A percentile compares a stretch with the other conserved stretches of the same genome.
These are phyloP conservation scores for Phyllosticta citribraziliensis DNA, from an alignment of 2,329 filamentous ascomycete genomes.

Conservation along the genomic window DNA sequence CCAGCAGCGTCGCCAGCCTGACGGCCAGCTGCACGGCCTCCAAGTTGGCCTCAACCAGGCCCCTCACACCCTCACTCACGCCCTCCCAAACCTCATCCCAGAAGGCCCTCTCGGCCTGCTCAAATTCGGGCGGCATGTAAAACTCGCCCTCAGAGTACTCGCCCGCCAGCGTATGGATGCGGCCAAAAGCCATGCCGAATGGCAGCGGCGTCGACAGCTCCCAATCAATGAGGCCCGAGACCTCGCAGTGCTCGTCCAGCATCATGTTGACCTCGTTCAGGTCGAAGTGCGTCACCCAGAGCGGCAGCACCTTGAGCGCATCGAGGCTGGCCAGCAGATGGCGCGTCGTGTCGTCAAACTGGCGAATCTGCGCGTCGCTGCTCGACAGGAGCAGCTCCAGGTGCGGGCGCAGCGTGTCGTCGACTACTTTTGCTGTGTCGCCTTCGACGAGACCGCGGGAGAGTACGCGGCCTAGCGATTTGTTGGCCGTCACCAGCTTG, in stretches of 20 bases:
- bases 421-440: neutral
- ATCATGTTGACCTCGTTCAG: conserved; percentile 15
- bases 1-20: no score
- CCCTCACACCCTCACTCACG: no score
- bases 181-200: conserved; percentile 14
- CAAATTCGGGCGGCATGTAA: no score
- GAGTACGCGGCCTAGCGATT: no score
- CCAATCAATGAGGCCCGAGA: conserved; percentile 16
- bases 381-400: conserved; percentile 11
- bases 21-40: no score
- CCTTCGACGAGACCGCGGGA: no score
- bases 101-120: no score
- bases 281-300: conserved; percentile 14
- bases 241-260: conserved; percentile 13
- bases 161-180: conserved; percentile 10
- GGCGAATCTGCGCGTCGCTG: conserved; percentile 8
- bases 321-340: conserved; percentile 12
- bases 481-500: no score
- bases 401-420: conserved; percentile 9
- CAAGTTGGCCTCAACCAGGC: no score
- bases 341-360: conserved; percentile 9
- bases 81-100: no score
- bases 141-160: neutral
- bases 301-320: conserved; percentile 13
- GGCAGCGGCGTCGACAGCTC: conserved; percentile 14